Evolutionary conservation across 441 rosid species (phyloP).

Genomic region (Populus hybrid): DNA sequence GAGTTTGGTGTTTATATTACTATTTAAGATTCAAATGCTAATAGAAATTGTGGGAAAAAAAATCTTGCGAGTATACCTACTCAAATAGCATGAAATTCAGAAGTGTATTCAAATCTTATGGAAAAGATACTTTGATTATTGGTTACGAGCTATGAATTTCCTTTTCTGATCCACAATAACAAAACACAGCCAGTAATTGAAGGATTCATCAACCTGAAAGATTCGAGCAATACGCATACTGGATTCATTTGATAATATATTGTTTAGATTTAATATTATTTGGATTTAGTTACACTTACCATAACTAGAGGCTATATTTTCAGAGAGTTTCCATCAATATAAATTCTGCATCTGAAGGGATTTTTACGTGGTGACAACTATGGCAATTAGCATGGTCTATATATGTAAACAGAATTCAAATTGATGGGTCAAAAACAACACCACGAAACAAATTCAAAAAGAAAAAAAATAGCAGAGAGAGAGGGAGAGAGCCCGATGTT

Average conservation of each 20-base stretch:
- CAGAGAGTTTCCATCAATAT: not conserved
- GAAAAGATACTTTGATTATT: not conserved
- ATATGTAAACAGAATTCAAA: not conserved
- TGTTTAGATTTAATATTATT: too few relatives aligned
- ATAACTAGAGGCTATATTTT: not conserved
- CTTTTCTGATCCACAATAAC: too few relatives aligned
- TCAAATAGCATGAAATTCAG: not conserved
- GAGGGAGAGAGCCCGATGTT: conserved; percentile 33
- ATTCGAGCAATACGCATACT: too few relatives aligned
- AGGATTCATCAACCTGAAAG: too few relatives aligned
- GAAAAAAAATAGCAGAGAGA: not conserved
- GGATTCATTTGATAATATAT: too few relatives aligned
- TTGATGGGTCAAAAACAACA: not conserved
- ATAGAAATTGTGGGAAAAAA: not conserved
- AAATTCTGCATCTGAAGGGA: not conserved
- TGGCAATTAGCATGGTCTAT: not conserved
- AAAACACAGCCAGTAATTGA: too few relatives aligned
- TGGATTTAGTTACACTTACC: too few relatives aligned
- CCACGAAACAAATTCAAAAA: not conserved
- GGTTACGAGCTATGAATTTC: too few relatives aligned
- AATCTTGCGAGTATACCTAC: not conserved
- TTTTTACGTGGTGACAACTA: not conserved
- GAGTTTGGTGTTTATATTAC: too few relatives aligned
- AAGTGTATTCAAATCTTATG: not conserved
- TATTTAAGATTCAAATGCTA: too few relatives aligned